Evolutionary conservation across 305 asterid species (phyloP), one percentile per base, ranked within the genome.

Genomic region (Withania somnifera): DNA sequence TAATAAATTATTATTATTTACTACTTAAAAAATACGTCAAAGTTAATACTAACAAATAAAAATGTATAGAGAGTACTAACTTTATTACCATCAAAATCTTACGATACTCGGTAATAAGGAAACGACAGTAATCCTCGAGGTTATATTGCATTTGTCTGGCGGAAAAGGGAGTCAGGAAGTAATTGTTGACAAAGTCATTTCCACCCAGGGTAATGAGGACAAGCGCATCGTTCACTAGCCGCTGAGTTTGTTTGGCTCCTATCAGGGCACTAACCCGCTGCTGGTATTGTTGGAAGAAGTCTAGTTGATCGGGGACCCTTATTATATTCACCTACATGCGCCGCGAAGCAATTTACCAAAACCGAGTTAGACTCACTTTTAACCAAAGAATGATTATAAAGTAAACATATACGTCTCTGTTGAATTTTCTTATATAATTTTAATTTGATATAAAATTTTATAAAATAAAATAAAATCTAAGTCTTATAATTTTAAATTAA

Each of bases 141-240:
- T 58, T 83, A 17, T 63, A 88, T 15, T 89, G 88, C 38, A 89
- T 83, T 38, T 91, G 83, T 66, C 95, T 66, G 36, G 80, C 56
- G 7, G 91, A 71, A 6, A 87, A 2, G 13, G 95, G 92, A 1
- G 87, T 68, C 57, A 90, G 22, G 81, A 87, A 90, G 83, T 91
- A 90, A 82, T 91, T 91, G 80, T 91, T 91, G 68, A 91, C 91
- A 68, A 56, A 91, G 83, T 91, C 95, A 32, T 91, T 91, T 22
- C 95, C 95, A 34, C 95, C 95, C 3, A 91, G 81, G 0, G 90
- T 86, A 71, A 91, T 82, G 20, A 91, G 90, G 34, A 87, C 86
- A 6, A 91, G 86, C 4, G 86, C 93, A 11, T 63, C 69, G 80
- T 86, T 90, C 28, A 91, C 93, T 1, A 84, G 90, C 30, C 24